These are phyloP conservation scores for Fusarium citri DNA, from an alignment of 2,329 filamentous ascomycete genomes.

Conservation along the genomic window DNA sequence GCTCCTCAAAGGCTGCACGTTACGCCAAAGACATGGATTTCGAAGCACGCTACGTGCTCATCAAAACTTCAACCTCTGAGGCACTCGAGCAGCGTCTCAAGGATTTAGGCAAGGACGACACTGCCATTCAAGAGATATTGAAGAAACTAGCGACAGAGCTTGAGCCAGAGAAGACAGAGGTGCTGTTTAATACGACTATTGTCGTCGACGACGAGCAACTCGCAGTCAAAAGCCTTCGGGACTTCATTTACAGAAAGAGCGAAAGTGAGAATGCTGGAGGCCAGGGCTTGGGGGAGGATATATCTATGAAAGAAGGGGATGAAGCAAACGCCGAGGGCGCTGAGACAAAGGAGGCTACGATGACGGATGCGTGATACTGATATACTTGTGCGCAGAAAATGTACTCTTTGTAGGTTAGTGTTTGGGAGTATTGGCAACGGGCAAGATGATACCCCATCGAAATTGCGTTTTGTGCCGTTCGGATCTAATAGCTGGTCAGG, in stretches of 20 bases:
- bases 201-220: constrained; percentile 44
- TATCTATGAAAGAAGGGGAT: constrained; percentile 36
- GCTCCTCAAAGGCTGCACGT: constrained; percentile 60
- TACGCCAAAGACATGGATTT: constrained; percentile 69
- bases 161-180: constrained; percentile 43
- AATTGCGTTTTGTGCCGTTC: neutral
- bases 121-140: constrained; percentile 40
- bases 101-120: constrained; percentile 42
- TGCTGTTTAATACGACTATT: constrained; percentile 47
- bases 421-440: constrained; percentile 17
- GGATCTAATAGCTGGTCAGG: neutral
- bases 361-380: constrained; percentile 30
- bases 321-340: constrained; percentile 2
- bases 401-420: constrained; percentile 9
- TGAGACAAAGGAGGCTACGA: constrained; percentile 32
- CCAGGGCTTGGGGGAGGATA: constrained; percentile 31
- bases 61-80: constrained; percentile 56
- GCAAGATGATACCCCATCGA: constrained; percentile 34
- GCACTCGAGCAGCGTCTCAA: constrained; percentile 47
- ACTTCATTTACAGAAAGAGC: constrained; percentile 46
- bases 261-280: constrained; percentile 12
- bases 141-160: constrained; percentile 39
- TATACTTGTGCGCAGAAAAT: neutral
- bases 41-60: constrained; percentile 65
- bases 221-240: constrained; percentile 40